Evolutionary conservation across 805 yeast genomes (phyloP).

Genomic region (Candida pseudofarinosa): DNA sequence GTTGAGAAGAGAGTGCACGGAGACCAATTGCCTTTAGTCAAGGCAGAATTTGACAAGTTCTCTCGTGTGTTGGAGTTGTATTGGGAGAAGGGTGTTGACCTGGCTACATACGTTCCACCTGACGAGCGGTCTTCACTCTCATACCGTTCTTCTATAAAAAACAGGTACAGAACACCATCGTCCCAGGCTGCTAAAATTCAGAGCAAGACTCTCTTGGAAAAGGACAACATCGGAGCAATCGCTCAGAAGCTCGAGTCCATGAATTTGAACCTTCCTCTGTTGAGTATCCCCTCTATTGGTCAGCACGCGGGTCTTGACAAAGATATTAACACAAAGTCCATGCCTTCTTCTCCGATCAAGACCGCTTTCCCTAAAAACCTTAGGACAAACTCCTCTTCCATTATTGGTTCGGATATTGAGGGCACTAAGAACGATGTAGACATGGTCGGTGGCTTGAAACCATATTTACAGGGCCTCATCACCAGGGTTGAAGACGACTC

Average conservation of each 20-base stretch:
- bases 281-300: constrained; percentile 18
- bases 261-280: constrained; percentile 48
- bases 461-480: constrained; percentile 54
- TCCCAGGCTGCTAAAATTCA: constrained; percentile 66
- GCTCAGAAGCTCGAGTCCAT: constrained; percentile 46
- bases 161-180: constrained; percentile 70
- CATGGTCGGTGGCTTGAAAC: constrained; percentile 35
- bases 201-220: constrained; percentile 28
- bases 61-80: constrained; percentile 69
- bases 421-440: constrained; percentile 15
- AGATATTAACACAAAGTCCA: constrained; percentile 15
- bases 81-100: constrained; percentile 91
- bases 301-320: background rate
- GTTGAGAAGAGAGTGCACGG: constrained; percentile 96
- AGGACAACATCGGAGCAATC: constrained; percentile 35
- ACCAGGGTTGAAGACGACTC: constrained; percentile 59
- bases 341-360: constrained; percentile 24
- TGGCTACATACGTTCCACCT: constrained; percentile 88
- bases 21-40: constrained; percentile 86
- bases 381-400: constrained; percentile 19
- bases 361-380: constrained; percentile 16
- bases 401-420: constrained; percentile 10
- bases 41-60: constrained; percentile 83
- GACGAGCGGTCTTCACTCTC: constrained; percentile 79
- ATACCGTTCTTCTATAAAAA: constrained; percentile 72